Base-by-base conservation (phyloP, 495 filamentous ascomycete species). In the Trichoderma gamsii region DNA sequence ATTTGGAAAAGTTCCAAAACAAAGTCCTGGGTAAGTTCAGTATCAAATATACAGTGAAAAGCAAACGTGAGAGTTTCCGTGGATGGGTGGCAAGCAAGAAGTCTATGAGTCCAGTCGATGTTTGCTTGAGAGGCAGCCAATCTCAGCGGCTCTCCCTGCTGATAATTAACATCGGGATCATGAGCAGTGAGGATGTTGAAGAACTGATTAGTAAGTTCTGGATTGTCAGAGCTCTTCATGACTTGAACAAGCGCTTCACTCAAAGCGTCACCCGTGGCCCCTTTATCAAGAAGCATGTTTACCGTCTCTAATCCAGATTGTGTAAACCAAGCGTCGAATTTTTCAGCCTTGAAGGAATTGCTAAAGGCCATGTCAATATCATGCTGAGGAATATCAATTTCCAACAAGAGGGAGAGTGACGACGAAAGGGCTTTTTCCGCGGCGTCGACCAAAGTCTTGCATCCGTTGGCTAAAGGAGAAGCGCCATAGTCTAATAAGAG, bases 361-460 rank as follows among this genome's bases (percentile, higher is more conserved):
- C 12, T 46, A 32, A 66, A 66, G 3, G 44, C 43, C 41, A 32
- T 32, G 21, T 66, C 70, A 23, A 84, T 82, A 0, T 75, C 76
- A 63, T 78, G 76, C 5, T 46, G 41, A 3, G 65, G 65, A 8
- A 66, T 46, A 70, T 67, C 61, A 81, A 82, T 7, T 73, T 72
- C 72, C 79, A 77, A 0, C 74, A 84, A 73, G n/a, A 80, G 69
- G 12, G 77, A 73, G 4, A 74, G 63, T 11, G 43, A 29, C 21
- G 65, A 52, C 8, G 65, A 44, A 5, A 73, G 49, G 8, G 79
- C 67, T 7, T 72, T 73, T 68, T 72, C 72, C 0, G 74, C 72
- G 1, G 80, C 81, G 49, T 83, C 80, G 4, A 80, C 73, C 59
- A 84, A 65, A 18, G 79, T 78, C 74, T 80, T 75, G 68, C 81